phyloP scores from a whole-genome alignment of 2,329 filamentous ascomycete genomes.

The Volutella citrinella region DNA sequence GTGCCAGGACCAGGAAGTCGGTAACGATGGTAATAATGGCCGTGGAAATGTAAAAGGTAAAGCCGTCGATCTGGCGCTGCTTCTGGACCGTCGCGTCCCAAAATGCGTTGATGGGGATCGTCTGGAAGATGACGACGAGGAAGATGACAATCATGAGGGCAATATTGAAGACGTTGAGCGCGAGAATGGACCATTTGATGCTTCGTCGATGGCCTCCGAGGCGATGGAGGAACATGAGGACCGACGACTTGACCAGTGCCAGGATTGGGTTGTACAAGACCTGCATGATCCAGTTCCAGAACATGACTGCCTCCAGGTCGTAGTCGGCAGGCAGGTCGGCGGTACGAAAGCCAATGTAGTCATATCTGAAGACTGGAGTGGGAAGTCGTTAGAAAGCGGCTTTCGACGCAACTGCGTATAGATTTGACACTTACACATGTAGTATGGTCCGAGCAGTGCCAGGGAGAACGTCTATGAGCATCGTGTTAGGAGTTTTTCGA shows the following conservation, averaged over 20 bases:
- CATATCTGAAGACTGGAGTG: conserved; percentile 12
- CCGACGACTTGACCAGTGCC: conserved; percentile 42
- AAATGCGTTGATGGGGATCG: conserved; percentile 31
- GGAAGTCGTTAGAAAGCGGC: background rate
- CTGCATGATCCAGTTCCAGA: conserved; percentile 22
- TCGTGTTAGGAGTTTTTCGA: too few relatives aligned
- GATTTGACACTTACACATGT: conserved; percentile 11
- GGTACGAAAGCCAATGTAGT: conserved; percentile 16
- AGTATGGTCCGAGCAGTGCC: conserved; percentile 12
- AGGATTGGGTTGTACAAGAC: conserved; percentile 43
- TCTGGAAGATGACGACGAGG: conserved; percentile 38
- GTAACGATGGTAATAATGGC: conserved; percentile 39
- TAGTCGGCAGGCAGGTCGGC: conserved; percentile 10
- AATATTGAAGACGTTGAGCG: conserved; percentile 32
- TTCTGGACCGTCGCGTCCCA: conserved; percentile 27
- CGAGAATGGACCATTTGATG: conserved; percentile 24
- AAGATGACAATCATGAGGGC: conserved; percentile 32
- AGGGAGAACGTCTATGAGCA: conserved; percentile 12
- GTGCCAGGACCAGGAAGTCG: conserved; percentile 35
- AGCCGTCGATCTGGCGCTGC: conserved; percentile 25
- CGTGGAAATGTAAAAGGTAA: conserved; percentile 31
- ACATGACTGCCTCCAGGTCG: conserved; percentile 14
- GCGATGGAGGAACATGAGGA: conserved; percentile 44
- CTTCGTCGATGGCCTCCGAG: conserved; percentile 28
- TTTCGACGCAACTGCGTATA: rapidly evolving